Evolutionary conservation across 371 early-diverging fungal species (phyloP).

Genomic region (Mortierella sp.): DNA sequence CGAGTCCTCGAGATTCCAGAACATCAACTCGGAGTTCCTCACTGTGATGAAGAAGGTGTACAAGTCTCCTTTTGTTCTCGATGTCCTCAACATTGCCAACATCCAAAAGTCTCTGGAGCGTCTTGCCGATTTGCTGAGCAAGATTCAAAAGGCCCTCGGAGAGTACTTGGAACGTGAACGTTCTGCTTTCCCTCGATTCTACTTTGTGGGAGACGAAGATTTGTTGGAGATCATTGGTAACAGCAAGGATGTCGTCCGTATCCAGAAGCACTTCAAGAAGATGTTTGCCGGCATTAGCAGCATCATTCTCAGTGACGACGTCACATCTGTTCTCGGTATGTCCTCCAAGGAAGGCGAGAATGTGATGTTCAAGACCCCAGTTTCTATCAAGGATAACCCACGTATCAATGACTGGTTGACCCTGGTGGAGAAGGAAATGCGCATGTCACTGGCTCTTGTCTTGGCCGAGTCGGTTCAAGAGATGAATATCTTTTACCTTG

Average conservation of each 20-base stretch:
- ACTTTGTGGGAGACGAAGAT: conserved; percentile 99
- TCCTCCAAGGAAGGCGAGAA: conserved; percentile 94
- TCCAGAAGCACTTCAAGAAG: conserved; percentile 98
- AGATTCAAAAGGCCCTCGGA: conserved; percentile 98
- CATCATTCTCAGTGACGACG: conserved; percentile 84
- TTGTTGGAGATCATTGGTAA: conserved; percentile 99
- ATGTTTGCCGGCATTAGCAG: conserved; percentile 98
- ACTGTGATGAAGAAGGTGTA: conserved; percentile 97
- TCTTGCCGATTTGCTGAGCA: conserved; percentile 89
- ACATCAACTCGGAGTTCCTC: conserved; percentile 97
- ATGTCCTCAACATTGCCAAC: conserved; percentile 91
- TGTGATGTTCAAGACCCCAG: conserved; percentile 81
- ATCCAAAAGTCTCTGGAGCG: conserved; percentile 97
- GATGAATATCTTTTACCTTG: conserved; percentile 73
- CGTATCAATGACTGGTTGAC: conserved; percentile 98
- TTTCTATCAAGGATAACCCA: conserved; percentile 84
- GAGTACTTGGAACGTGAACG: conserved; percentile 98
- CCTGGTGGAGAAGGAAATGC: conserved; percentile 94
- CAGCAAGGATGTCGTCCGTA: conserved; percentile 92
- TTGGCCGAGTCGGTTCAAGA: conserved; percentile 79
- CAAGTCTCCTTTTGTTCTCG: conserved; percentile 95
- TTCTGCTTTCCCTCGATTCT: conserved; percentile 97
- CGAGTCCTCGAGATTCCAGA: conserved; percentile 94
- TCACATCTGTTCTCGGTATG: conserved; percentile 82
- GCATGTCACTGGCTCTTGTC: conserved; percentile 80